Base-by-base conservation (phyloP, 768 basidiomycete species). In the Myochromella boudieri region DNA sequence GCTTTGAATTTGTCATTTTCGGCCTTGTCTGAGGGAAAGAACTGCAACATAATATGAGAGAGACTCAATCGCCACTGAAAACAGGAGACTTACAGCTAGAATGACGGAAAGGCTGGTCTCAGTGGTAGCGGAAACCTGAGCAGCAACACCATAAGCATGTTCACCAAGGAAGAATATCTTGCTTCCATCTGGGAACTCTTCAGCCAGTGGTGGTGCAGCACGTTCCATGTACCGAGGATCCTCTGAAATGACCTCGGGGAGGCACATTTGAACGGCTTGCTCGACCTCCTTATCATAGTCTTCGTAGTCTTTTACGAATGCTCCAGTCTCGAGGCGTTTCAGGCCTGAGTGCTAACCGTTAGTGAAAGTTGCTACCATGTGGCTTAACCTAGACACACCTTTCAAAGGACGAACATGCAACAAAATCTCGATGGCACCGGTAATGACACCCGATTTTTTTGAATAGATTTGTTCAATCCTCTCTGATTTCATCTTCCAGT, bases 101-200 rank as follows among this genome's bases (percentile, higher is more conserved):
- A 91, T 68, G 38, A 98, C 88, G 8, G 91, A 85, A 10, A 98
- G 68, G 1, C 81, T 72, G 2, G 77, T 75, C 3, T 87, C 80
- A 0, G 78, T 78, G 0, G 92, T 91, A 0, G 69, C 77, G 29
- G 82, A 77, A 9, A 99, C 91, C 58, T 94, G 89, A 0, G 95
- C 94, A 11, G 95, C 92, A 2, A 91, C 85, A n/a, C 97, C 97
- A 60, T 95, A 99, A 0, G 90, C 92, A 61, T 92, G 85, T 59
- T 91, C 87, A 12, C 95, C 95, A 6, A 98, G 76, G 82, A 97
- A 98, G 69, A 99, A 97, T 22, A 98, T 89, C 61, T 87, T 91
- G 63, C 83, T 88, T 1, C 88, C 91, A 0, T 81, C 82, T 0
- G 95, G 94, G 68, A 91, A 97, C 61, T 98, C 97, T 43, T 92